Percentiles rank a stretch among this genome's conserved stretches.
Conservation (phyloP, 208 protist species). For the Blechomonas ayalai region DNA sequence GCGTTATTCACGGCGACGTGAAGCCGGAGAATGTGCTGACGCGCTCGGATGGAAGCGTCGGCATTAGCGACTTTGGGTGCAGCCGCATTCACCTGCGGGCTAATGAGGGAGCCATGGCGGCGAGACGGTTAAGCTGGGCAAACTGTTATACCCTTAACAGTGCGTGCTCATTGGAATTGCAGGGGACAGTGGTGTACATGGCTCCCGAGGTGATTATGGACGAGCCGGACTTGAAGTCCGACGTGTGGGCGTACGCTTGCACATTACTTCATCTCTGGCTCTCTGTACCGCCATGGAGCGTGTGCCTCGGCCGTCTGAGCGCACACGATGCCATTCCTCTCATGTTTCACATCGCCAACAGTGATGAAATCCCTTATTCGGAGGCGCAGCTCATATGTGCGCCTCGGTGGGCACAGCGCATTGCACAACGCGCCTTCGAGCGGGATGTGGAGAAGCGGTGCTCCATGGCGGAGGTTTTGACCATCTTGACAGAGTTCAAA, state of each 20-base stretch:
- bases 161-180: too few relatives aligned
- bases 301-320: constrained; percentile 7
- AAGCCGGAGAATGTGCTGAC: constrained; percentile 72
- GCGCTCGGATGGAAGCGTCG: constrained; percentile 55
- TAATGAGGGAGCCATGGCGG: too few relatives aligned
- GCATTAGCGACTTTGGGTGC: constrained; percentile 66
- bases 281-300: constrained; percentile 28
- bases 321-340: constrained; percentile 32
- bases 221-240: constrained; percentile 40
- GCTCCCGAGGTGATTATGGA: constrained; percentile 52
- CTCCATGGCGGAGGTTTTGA: constrained; percentile 35
- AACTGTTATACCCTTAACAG: too few relatives aligned
- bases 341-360: constrained; percentile 45
- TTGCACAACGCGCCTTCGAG: constrained; percentile 33
- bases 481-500: constrained; percentile 48
- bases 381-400: constrained; percentile 17
- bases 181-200: constrained; percentile 65
- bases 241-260: constrained; percentile 63
- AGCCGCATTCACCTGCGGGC: constrained; percentile 23
- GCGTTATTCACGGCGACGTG: constrained; percentile 66
- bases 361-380: constrained; percentile 35
- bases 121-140: too few relatives aligned
- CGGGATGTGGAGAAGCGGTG: constrained; percentile 30
- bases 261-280: constrained; percentile 50
- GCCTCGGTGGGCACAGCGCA: constrained; percentile 48